Percentiles rank a stretch among this genome's conserved stretches.
These are phyloP conservation scores for Starmerella geochares DNA, from an alignment of 805 yeast genomes.

Conservation along the genomic window DNA sequence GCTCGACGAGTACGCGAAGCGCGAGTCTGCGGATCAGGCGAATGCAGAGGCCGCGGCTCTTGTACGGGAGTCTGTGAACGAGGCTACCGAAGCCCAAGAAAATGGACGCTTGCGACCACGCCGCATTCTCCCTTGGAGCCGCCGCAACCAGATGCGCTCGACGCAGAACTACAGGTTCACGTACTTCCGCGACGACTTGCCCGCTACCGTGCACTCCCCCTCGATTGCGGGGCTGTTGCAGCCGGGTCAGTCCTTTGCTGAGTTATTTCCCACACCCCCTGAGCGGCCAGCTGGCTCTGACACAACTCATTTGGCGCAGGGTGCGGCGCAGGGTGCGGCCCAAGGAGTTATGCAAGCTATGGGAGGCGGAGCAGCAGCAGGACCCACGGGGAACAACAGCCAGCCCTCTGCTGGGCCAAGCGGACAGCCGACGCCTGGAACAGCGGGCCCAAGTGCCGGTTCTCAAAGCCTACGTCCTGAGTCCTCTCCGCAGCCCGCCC, in stretches of 20 bases:
- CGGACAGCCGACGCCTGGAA: not conserved
- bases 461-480: too few relatives aligned
- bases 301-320: constrained; percentile 7
- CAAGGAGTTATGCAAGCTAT: constrained; percentile 4
- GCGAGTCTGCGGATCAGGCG: constrained; percentile 46
- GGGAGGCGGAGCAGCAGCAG: not conserved
- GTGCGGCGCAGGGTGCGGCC: constrained; percentile 11
- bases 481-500: not conserved
- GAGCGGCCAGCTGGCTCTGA: not conserved
- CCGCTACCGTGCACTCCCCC: constrained; percentile 83
- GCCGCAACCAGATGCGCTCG: constrained; percentile 22
- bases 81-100: constrained; percentile 37
- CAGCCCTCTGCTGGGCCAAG: not conserved
- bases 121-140: constrained; percentile 64
- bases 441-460: not conserved
- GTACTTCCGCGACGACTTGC: constrained; percentile 80
- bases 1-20: constrained; percentile 63
- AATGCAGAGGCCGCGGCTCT: constrained; percentile 27
- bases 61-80: constrained; percentile 41
- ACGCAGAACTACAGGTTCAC: constrained; percentile 61
- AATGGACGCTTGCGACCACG: constrained; percentile 64
- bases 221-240: constrained; percentile 71
- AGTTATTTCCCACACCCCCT: constrained; percentile 41
- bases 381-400: too few relatives aligned
- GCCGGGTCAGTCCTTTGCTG: constrained; percentile 48